Base-by-base conservation (phyloP, 2,329 filamentous ascomycete genomes). In the Dactylellina cionopaga region DNA sequence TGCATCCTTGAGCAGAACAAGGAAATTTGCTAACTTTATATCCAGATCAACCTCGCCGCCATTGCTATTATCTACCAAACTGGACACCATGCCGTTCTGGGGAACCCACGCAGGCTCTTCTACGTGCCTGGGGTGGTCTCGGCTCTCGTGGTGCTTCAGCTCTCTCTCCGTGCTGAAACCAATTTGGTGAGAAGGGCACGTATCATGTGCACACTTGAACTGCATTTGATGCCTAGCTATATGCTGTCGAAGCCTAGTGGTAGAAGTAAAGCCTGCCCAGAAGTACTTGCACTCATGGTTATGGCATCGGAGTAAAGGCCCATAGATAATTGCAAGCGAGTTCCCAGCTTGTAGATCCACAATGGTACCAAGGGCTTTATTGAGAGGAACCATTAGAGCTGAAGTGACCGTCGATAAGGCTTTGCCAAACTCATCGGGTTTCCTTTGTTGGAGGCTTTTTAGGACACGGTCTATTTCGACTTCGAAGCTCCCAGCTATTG, bases 121-220 rank as follows among this genome's bases (percentile, higher is more conserved):
- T n/a, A n/a, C n/a, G n/a, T n/a, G n/a, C n/a, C n/a, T n/a, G n/a
- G n/a, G 11, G 11, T 39, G 35, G 11, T 13, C 3, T 13, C 11
- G 35, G 13, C 5, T 39, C 5, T 39, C 35, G 15, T 29, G 7
- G n/a, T 10, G 24, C 9, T 24, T 9, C 13, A 41, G 24, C 1
- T 43, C 7, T 7, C 3, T 10, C 4, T 13, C 3, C 13, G 54
- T 37, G 0, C n/a, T 13, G 22, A 58, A 58, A 4, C 54, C 54
- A n/a, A 58, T 43, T 10, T 44, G 17, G n/a, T 29, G 13, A 33
- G n/a, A 58, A 29, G 54, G 35, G 15, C 54, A 58, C 2, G 39
- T 58, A 5, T 27, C 6, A 22, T 17, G 15, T 29, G 35, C 2
- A 13, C 54, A 58, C 17, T 44, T 58, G 19, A 58, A 58, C 11